Base-by-base conservation (phyloP, 305 asterid genomes). In the Petunia hybrid region DNA sequence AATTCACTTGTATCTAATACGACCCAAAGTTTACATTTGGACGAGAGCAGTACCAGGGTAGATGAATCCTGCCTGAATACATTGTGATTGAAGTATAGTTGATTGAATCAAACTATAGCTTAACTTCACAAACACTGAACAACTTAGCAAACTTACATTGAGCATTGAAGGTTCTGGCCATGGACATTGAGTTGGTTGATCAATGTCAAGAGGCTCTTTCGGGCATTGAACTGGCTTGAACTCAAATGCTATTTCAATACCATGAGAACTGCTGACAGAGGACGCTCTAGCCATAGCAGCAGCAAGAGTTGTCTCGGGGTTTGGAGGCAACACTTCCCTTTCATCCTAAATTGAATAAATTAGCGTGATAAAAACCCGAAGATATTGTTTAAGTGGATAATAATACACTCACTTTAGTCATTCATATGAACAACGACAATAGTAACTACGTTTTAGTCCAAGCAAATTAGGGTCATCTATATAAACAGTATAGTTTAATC, bases 201-300 rank as follows among this genome's bases (percentile, higher is more conserved):
- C 97, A 74, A 85, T 86, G 83, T 90, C 93, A 46, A 85, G 83
- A 68, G 97, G 93, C 92, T 90, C 94, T 4, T 75, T 45, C 10
- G 88, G 94, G 86, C 85, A 88, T 39, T 89, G 91, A 40, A 90
- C 87, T n/a, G 90, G 94, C 86, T 90, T 90, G 82, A 90, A 90
- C 86, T 87, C 93, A 14, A 88, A 62, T 0, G 92, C 91, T 41
- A 89, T 82, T 80, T 92, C 97, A 70, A 91, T 90, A 51, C 97
- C 97, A 82, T 89, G 92, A 22, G 31, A 22, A 10, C 93, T 5
- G 35, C 82, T 46, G 65, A 85, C 81, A 35, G 94, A 79, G 48
- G 88, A 82, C 39, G 89, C 86, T 36, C 89, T 82, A 13, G 85
- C 82, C 81, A 84, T 36, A 53, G 83, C 60, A 45, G 79, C 77